A percentile compares a stretch with the other conserved stretches of the same genome.
Evolutionary conservation across 75 land plant genomes (phyloP).

Genomic region (Adiantum capillusveneris): DNA sequence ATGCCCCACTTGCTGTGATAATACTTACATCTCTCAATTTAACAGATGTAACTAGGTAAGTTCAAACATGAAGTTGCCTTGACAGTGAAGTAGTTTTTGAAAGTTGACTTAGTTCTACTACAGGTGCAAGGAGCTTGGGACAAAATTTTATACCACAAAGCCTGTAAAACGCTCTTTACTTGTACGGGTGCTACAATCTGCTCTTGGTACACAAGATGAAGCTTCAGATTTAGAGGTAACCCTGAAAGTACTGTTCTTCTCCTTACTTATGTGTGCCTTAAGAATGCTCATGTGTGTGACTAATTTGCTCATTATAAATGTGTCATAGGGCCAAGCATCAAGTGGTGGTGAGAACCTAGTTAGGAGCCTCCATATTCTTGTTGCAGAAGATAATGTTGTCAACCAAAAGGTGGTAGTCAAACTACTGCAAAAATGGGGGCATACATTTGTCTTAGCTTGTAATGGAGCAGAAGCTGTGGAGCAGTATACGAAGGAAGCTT

Average conservation of each 20-base stretch:
- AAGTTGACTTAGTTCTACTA: too few species aligned
- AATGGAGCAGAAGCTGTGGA: constrained; percentile 38
- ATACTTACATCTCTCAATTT: constrained; percentile 32
- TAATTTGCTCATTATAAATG: too few species aligned
- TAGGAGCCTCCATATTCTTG: constrained; percentile 26
- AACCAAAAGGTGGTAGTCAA: constrained; percentile 31
- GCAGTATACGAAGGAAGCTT: constrained; percentile 14
- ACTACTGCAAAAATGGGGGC: constrained; percentile 28
- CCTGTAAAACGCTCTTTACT: constrained; percentile 24
- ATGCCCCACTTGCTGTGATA: constrained; percentile 12
- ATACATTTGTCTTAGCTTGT: constrained; percentile 22
- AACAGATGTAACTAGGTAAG: constrained; percentile 24
- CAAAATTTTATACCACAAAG: constrained; percentile 22
- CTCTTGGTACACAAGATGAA: constrained; percentile 20
- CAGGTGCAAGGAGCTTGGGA: constrained; percentile 33
- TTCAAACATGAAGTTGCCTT: too few species aligned
- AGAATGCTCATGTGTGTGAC: too few species aligned
- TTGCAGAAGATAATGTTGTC: constrained; percentile 36
- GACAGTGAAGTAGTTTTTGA: too few species aligned
- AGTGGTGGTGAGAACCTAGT: constrained; percentile 3
- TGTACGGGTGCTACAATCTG: constrained; percentile 17
- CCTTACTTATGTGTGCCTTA: too few species aligned
- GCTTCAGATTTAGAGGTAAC: neutral
- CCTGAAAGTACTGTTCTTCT: too few species aligned
- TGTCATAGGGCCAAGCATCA: constrained; percentile 9